Percentiles rank a stretch among this genome's conserved stretches.
Conservation (phyloP, 139 green algal genomes). For the Chlorella sp. region DNA sequence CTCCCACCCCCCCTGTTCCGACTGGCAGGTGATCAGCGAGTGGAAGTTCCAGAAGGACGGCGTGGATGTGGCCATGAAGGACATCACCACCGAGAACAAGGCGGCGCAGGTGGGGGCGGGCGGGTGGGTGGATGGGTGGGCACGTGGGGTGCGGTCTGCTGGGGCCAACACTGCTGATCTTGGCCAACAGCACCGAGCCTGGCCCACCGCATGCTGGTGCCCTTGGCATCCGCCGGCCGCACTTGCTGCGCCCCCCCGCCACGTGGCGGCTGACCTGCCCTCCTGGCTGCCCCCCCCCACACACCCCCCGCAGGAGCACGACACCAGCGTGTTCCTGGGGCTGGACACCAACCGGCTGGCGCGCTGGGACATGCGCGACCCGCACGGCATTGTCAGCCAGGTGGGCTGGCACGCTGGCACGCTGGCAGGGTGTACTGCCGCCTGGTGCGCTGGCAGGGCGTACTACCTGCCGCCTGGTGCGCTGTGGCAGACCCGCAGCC, state of each 20-base stretch:
- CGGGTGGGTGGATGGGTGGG: background rate
- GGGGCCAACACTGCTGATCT: background rate
- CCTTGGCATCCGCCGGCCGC: background rate
- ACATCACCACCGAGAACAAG: conserved; percentile 86
- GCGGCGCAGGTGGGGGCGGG: conserved; percentile 39
- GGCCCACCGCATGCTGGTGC: background rate
- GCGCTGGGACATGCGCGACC: conserved; percentile 69
- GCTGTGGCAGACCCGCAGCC: too few species aligned
- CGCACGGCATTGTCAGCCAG: conserved; percentile 62
- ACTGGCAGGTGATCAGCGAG: conserved; percentile 74
- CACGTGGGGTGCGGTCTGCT: background rate
- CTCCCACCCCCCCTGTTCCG: too few species aligned
- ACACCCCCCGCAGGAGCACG: conserved; percentile 55
- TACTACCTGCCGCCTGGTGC: too few species aligned
- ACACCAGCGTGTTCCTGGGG: conserved; percentile 85
- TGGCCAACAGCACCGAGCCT: background rate
- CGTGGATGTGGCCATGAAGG: conserved; percentile 77
- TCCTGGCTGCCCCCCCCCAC: background rate
- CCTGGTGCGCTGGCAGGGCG: too few species aligned
- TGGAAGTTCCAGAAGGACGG: conserved; percentile 92
- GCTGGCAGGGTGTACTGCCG: too few species aligned
- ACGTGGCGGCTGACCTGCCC: background rate
- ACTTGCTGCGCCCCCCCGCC: background rate
- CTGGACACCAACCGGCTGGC: conserved; percentile 83
- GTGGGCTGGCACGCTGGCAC: too few species aligned